Evolutionary conservation across 148 eudicot species (phyloP), one percentile per base, ranked within the genome.

Genomic region (Rhododendron williamsianum): DNA sequence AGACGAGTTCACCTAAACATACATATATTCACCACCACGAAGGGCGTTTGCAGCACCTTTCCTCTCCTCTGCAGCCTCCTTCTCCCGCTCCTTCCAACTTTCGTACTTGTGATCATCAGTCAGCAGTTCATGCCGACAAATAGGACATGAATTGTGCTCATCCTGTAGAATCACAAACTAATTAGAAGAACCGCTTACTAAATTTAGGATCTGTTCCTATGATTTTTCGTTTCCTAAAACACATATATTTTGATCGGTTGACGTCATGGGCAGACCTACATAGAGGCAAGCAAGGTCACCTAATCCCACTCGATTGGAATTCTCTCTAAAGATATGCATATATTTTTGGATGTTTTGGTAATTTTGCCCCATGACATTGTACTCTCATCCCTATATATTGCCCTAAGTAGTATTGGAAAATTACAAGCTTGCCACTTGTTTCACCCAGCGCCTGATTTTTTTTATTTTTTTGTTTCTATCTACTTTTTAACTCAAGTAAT

Each of bases 11-110:
- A 21, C 76, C 88, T 87, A 97, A 83, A 97, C 94, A 82, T 95
- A 97, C 99, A 97, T 97, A 84, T 94, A 94, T 86, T 97, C 98
- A 48, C 99, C 99, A 36, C 90, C 99, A 81, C 94, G 98, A 81
- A 97, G 88, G 74, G 99, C 99, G 85, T 95, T 95, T n/a, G 98
- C 98, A 86, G 99, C 99, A 41, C 99, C 99, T 85, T 92, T 91
- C 81, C 98, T 90, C 84, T 97, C 99, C 84, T 97, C 99, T 85
- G 94, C 99, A 1, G 95, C 94, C 88, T 97, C 98, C 83, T 93
- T 95, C 90, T 97, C 99, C 82, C 96, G 87, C 86, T 97, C 98
- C 91, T 95, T 97, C 93, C 98, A 87, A 27, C 98, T 92, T 90
- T 97, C 99, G 81, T 97, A 97, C 63, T 88, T 91, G 86, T 93